These are phyloP conservation scores for Firmiana major DNA, from an alignment of 345 rosid genomes.

Conservation along the genomic window DNA sequence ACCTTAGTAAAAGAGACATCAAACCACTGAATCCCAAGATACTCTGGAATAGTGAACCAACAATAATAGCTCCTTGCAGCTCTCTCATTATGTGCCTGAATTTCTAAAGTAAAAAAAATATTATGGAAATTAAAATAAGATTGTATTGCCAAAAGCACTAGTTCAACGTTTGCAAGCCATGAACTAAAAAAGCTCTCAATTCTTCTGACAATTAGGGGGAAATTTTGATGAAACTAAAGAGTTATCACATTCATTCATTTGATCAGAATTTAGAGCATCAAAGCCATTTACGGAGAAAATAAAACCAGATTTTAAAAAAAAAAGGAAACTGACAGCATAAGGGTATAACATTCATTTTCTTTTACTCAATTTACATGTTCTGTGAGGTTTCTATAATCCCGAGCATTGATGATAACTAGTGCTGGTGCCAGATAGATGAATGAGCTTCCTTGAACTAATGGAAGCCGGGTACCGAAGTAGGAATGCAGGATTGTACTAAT, in stretches of 20 bases:
- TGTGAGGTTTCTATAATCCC: conserved; percentile 71
- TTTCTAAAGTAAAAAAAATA: conserved; percentile 45
- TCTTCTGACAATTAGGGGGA: neutral
- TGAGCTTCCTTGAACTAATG: conserved; percentile 95
- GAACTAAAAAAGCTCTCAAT: neutral
- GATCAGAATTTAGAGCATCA: neutral
- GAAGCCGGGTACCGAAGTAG: conserved; percentile 89
- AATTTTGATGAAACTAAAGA: neutral
- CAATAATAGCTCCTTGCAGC: conserved; percentile 88
- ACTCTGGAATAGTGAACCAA: conserved; percentile 75
- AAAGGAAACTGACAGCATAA: neutral
- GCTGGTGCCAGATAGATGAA: conserved; percentile 88
- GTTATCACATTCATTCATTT: neutral
- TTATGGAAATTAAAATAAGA: neutral
- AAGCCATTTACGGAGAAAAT: neutral
- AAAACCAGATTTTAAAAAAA: no score
- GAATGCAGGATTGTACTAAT: conserved; percentile 67
- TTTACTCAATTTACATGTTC: conserved; percentile 48
- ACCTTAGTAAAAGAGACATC: conserved; percentile 84
- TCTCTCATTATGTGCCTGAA: conserved; percentile 93
- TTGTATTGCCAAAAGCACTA: neutral
- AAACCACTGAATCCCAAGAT: conserved; percentile 75
- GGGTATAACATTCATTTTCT: neutral
- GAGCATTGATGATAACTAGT: conserved; percentile 71
- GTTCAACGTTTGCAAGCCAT: conserved; percentile 4